A percentile compares a stretch with the other conserved stretches of the same genome.
These are phyloP conservation scores for Poterioochromonas sp. DNA, from an alignment of 352 stramenopile genomes.

Conservation along the genomic window DNA sequence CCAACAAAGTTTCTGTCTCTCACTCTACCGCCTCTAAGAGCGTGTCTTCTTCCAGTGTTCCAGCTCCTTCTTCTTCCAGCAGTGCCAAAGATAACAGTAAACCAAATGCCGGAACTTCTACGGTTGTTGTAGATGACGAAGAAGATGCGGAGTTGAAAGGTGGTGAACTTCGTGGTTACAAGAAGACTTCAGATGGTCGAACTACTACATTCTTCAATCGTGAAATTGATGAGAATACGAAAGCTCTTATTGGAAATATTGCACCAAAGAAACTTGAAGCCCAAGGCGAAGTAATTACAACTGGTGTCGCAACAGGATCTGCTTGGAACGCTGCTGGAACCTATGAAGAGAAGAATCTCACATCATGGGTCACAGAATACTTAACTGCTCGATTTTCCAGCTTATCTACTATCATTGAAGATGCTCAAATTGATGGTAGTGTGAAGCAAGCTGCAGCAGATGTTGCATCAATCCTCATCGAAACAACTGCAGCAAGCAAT, in stretches of 20 bases:
- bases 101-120: slow-evolving; percentile 36
- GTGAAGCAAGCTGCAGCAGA: background rate
- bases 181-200: slow-evolving; percentile 74
- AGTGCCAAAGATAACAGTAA: too few relatives aligned
- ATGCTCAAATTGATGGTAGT: background rate
- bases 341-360: slow-evolving; percentile 57
- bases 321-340: slow-evolving; percentile 86
- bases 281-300: slow-evolving; percentile 26
- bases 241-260: slow-evolving; percentile 89
- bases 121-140: slow-evolving; percentile 16
- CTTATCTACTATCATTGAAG: background rate
- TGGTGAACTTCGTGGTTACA: slow-evolving; percentile 63
- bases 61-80: background rate
- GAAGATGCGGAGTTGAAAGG: slow-evolving; percentile 43
- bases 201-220: slow-evolving; percentile 99
- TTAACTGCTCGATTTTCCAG: slow-evolving; percentile 30
- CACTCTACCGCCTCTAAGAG: background rate
- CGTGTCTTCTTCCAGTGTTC: background rate
- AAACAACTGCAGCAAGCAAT: slow-evolving; percentile 47
- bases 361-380: slow-evolving; percentile 25
- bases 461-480: background rate
- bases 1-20: background rate
- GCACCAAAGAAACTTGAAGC: slow-evolving; percentile 66
- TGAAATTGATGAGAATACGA: slow-evolving; percentile 91
- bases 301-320: slow-evolving; percentile 46